Conservation (phyloP, 805 yeast genomes). For the Ogataea paradorogensis region DNA sequence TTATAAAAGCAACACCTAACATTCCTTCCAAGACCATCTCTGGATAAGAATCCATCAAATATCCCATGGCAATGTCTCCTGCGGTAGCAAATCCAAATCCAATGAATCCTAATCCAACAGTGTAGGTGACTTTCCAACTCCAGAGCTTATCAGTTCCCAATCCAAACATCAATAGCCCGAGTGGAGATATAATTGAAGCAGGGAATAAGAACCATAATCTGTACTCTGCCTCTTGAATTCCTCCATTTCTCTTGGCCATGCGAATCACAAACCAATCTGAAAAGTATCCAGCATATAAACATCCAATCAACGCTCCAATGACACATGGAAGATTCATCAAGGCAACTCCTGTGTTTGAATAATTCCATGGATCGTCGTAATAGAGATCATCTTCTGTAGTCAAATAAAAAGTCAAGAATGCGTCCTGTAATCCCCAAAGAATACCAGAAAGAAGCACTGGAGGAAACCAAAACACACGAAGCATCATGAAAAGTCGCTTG, state of each 20-base stretch:
- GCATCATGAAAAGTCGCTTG: constrained; percentile 45
- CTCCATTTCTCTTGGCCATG: constrained; percentile 59
- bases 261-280: constrained; percentile 60
- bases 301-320: constrained; percentile 64
- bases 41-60: constrained; percentile 66
- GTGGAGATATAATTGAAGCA: constrained; percentile 57
- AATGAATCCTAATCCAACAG: constrained; percentile 57
- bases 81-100: constrained; percentile 71
- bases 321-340: constrained; percentile 71
- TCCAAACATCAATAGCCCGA: constrained; percentile 63
- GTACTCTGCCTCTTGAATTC: constrained; percentile 64
- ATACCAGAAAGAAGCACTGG: constrained; percentile 63
- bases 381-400: constrained; percentile 70
- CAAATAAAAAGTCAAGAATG: constrained; percentile 68
- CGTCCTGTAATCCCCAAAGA: constrained; percentile 82
- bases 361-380: constrained; percentile 64
- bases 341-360: constrained; percentile 64
- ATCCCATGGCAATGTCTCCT: constrained; percentile 68
- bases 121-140: constrained; percentile 52
- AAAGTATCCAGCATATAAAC: constrained; percentile 59
- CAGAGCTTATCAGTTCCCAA: constrained; percentile 58
- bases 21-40: constrained; percentile 68
- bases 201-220: constrained; percentile 55
- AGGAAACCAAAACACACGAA: constrained; percentile 60
- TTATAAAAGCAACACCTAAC: constrained; percentile 66